Evolutionary conservation across 192 early-diverging fungal species (phyloP).

Genomic region (Backusella tuberculispora): DNA sequence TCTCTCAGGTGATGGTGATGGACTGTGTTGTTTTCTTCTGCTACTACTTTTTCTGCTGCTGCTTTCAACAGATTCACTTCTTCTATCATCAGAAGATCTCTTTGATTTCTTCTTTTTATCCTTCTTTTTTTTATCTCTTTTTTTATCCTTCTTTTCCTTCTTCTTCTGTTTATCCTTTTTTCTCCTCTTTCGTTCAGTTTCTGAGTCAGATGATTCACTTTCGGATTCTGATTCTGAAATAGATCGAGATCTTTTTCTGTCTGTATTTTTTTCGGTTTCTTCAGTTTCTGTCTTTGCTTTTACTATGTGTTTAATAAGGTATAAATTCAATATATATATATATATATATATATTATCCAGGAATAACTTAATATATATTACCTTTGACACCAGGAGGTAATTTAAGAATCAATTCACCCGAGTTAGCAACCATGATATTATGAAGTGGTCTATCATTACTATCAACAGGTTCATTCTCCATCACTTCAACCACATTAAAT

Average conservation of each 20-base stretch:
- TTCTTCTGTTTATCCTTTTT: conserved; percentile 45
- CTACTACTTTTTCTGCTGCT: too few species aligned
- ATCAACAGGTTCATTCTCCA: conserved; percentile 82
- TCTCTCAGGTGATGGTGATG: not conserved
- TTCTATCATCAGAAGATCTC: not conserved
- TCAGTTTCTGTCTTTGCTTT: conserved; percentile 17
- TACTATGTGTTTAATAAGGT: conserved; percentile 6
- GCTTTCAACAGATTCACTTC: not conserved
- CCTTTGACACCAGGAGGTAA: conserved; percentile 51
- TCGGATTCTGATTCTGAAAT: conserved; percentile 33
- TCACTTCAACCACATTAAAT: conserved; percentile 70
- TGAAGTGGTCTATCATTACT: conserved; percentile 79
- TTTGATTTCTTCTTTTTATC: conserved; percentile 8
- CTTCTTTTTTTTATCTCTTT: conserved; percentile 30
- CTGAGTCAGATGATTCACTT: conserved; percentile 29
- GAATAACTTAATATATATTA: conserved; percentile 10
- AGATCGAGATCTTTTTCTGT: conserved; percentile 31
- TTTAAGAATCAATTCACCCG: conserved; percentile 80
- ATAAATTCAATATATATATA: not conserved
- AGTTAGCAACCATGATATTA: conserved; percentile 80
- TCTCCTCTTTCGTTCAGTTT: conserved; percentile 39
- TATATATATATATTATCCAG: not conserved
- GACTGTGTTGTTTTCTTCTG: too few species aligned
- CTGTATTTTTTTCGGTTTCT: conserved; percentile 20
- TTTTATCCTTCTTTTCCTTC: conserved; percentile 40